Percentiles rank a stretch among this genome's conserved stretches.
phyloP scores from a whole-genome alignment of 2,329 filamentous ascomycete species.

The Sarocladium kiliense region DNA sequence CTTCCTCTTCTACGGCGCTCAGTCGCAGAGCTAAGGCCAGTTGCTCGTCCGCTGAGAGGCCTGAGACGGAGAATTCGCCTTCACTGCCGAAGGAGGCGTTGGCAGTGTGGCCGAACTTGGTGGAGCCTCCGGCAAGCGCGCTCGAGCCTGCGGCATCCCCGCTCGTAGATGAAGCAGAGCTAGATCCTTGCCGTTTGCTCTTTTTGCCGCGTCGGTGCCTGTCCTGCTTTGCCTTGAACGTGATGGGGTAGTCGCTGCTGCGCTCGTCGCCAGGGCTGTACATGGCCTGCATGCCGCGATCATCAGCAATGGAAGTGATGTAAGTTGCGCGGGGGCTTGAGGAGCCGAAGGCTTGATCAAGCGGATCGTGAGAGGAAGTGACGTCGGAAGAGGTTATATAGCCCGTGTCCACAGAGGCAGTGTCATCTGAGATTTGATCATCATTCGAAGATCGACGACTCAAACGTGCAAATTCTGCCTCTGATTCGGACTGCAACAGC shows the following conservation, averaged over 20 bases:
- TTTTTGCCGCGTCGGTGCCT: constrained; percentile 23
- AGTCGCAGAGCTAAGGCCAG: neutral
- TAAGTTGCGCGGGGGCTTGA: neutral
- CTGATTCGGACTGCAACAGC: neutral
- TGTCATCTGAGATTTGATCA: constrained; percentile 1
- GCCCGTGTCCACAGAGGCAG: constrained; percentile 1
- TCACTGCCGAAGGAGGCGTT: neutral
- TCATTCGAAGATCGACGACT: constrained; percentile 1
- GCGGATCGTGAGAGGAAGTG: neutral
- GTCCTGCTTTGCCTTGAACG: constrained; percentile 35
- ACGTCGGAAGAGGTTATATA: constrained; percentile 2
- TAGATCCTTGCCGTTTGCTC: constrained; percentile 28
- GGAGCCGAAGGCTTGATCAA: neutral
- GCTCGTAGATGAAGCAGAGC: constrained; percentile 20
- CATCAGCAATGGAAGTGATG: neutral
- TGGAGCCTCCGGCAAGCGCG: neutral
- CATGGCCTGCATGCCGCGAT: neutral
- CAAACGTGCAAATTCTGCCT: neutral
- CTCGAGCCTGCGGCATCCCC: constrained; percentile 12
- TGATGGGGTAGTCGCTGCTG: constrained; percentile 30
- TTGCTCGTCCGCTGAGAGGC: constrained; percentile 6
- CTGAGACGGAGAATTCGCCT: constrained; percentile 5
- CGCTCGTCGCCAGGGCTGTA: neutral
- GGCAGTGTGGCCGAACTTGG: neutral
- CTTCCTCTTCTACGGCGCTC: constrained; percentile 2